A percentile compares a stretch with the other conserved stretches of the same genome.
phyloP scores from a whole-genome alignment of 768 basidiomycete species.

The Rhodosporidiobolus odoratus region DNA sequence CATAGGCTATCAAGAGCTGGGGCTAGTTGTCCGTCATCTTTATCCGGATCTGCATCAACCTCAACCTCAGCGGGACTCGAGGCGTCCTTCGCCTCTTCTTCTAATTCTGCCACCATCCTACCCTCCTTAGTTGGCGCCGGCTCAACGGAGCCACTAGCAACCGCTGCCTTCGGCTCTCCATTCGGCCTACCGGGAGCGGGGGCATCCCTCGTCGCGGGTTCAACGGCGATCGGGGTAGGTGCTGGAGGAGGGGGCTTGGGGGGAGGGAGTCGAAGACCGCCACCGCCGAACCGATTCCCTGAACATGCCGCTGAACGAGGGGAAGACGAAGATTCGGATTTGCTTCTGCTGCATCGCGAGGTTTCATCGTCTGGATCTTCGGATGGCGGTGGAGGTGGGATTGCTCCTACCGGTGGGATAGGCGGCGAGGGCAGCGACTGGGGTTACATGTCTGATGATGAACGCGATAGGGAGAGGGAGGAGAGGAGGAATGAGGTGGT shows the following conservation, averaged over 20 bases:
- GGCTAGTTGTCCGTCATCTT: too few species aligned
- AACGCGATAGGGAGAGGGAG: background rate
- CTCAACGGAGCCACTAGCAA: too few species aligned
- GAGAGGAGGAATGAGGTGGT: constrained; percentile 15
- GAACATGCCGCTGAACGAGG: constrained; percentile 11
- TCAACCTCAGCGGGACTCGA: too few species aligned
- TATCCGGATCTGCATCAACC: too few species aligned
- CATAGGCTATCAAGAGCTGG: constrained; percentile 33
- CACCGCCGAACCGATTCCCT: constrained; percentile 36
- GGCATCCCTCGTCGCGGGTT: background rate
- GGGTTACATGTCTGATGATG: constrained; percentile 20
- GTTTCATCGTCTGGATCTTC: background rate
- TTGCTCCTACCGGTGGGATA: background rate
- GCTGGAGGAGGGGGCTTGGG: background rate
- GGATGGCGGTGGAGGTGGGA: background rate
- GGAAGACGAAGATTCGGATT: constrained; percentile 6
- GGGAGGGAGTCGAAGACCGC: background rate
- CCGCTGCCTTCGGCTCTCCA: background rate
- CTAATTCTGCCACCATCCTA: constrained; percentile 7
- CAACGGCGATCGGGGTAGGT: background rate
- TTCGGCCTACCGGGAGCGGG: background rate
- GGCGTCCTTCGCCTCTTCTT: constrained; percentile 13
- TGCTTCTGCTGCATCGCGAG: background rate
- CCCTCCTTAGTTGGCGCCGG: background rate
- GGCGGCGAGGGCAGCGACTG: constrained; percentile 26